Conservation (phyloP, 2,329 filamentous ascomycete species). For the Elsinoe arachidis region DNA sequence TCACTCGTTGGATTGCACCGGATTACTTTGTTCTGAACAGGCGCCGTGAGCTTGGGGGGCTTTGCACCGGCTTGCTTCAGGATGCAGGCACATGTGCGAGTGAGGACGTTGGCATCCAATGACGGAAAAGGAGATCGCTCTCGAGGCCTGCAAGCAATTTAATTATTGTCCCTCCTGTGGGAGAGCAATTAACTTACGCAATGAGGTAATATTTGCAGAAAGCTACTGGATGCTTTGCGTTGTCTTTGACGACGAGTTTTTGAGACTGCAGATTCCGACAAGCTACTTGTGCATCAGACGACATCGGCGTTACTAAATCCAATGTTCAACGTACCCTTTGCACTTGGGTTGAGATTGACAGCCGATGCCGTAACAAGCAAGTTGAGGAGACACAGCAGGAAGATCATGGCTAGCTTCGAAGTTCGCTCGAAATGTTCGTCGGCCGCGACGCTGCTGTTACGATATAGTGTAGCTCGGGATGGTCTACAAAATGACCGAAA, state of each 20-base stretch:
- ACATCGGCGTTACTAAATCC: background rate
- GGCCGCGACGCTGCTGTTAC: too few relatives aligned
- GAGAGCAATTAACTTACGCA: background rate
- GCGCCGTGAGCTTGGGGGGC: background rate
- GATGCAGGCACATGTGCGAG: background rate
- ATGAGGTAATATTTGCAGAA: conserved; percentile 1
- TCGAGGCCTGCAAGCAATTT: background rate
- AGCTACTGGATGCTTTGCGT: background rate
- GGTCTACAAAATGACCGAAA: too few relatives aligned
- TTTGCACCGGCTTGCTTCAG: background rate
- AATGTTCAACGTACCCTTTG: background rate
- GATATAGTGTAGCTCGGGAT: too few relatives aligned
- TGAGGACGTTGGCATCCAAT: background rate
- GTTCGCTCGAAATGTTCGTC: too few relatives aligned
- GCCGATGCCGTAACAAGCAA: background rate
- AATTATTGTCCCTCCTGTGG: background rate
- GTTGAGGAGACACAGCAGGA: too few relatives aligned
- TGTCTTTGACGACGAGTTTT: background rate
- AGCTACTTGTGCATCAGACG: background rate
- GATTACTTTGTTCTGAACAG: background rate
- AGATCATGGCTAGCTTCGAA: too few relatives aligned
- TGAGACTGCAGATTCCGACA: background rate
- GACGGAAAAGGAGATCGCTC: background rate
- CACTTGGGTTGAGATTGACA: background rate
- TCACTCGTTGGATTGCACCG: background rate